Conservation (phyloP, 129 eudicot genomes). For the Gnaphalium uliginosum region DNA sequence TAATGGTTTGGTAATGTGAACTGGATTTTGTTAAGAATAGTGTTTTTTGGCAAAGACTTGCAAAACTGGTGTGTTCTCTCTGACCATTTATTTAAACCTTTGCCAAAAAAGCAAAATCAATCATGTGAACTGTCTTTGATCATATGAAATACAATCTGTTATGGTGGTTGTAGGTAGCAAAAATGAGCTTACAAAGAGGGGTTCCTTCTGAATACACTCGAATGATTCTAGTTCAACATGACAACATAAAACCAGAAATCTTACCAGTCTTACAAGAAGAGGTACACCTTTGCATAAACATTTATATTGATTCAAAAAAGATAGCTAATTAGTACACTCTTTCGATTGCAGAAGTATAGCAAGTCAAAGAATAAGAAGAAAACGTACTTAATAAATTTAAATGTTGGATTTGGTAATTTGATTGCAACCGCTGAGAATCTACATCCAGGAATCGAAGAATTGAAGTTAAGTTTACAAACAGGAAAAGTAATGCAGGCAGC, state of each 20-base stretch:
- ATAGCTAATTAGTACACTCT: neutral
- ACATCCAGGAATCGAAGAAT: slow-evolving; percentile 54
- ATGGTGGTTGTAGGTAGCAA: slow-evolving; percentile 51
- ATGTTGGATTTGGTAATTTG: slow-evolving; percentile 71
- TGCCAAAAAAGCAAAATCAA: too few species aligned
- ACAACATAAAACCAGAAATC: slow-evolving; percentile 36
- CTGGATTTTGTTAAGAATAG: too few species aligned
- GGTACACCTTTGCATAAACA: slow-evolving; percentile 45
- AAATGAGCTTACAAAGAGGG: slow-evolving; percentile 69
- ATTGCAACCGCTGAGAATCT: slow-evolving; percentile 62
- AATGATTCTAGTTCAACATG: slow-evolving; percentile 56
- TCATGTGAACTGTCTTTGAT: neutral
- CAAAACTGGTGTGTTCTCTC: too few species aligned
- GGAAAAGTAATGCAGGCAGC: slow-evolving; percentile 58
- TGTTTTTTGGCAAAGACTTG: too few species aligned
- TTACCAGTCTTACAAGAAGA: slow-evolving; percentile 37
- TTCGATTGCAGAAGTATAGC: slow-evolving; percentile 42
- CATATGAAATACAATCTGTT: neutral
- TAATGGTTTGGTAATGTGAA: neutral
- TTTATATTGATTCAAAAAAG: neutral
- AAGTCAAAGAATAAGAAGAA: slow-evolving; percentile 35
- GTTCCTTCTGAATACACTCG: slow-evolving; percentile 77
- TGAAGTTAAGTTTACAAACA: slow-evolving; percentile 49
- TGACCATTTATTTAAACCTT: too few species aligned
- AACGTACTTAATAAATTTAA: slow-evolving; percentile 41